Evolutionary conservation across 495 filamentous ascomycete species (phyloP).

Genomic region (Haplographium delicatum): DNA sequence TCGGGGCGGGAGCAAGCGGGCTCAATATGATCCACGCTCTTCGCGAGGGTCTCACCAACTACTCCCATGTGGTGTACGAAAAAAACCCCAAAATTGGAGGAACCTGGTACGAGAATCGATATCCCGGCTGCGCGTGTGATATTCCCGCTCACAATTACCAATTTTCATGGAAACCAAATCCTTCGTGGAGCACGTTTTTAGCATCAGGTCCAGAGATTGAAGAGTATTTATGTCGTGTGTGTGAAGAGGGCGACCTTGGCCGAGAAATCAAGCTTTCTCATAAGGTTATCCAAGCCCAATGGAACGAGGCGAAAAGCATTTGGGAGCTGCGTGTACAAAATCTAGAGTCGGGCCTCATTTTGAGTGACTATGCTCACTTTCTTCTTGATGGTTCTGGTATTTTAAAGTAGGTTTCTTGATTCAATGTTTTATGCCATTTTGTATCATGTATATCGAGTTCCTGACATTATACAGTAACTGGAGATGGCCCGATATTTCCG

Average conservation of each 20-base stretch:
- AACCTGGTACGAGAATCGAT: constrained; percentile 57
- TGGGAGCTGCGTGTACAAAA: constrained; percentile 11
- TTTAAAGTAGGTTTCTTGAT: constrained; percentile 9
- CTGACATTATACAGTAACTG: constrained; percentile 23
- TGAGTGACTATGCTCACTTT: constrained; percentile 13
- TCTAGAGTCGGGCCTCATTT: neutral
- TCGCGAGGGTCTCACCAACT: constrained; percentile 20
- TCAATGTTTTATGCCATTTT: neutral
- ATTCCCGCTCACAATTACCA: constrained; percentile 52
- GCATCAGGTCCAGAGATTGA: constrained; percentile 51
- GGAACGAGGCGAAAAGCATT: constrained; percentile 7
- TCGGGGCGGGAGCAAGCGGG: constrained; percentile 12
- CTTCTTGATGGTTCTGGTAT: constrained; percentile 14
- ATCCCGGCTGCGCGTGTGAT: constrained; percentile 51
- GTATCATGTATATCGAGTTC: neutral
- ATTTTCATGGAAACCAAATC: constrained; percentile 50
- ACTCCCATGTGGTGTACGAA: constrained; percentile 64
- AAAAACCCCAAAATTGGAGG: constrained; percentile 65
- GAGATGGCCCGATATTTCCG: constrained; percentile 42
- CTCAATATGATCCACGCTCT: constrained; percentile 10
- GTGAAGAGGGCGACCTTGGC: constrained; percentile 50
- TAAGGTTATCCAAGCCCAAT: constrained; percentile 3
- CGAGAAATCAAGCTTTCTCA: constrained; percentile 34
- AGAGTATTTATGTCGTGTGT: constrained; percentile 48
- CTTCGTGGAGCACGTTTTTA: constrained; percentile 57